Evolutionary conservation across 2,329 filamentous ascomycete genomes (phyloP).

Genomic region (Phoma sp.): DNA sequence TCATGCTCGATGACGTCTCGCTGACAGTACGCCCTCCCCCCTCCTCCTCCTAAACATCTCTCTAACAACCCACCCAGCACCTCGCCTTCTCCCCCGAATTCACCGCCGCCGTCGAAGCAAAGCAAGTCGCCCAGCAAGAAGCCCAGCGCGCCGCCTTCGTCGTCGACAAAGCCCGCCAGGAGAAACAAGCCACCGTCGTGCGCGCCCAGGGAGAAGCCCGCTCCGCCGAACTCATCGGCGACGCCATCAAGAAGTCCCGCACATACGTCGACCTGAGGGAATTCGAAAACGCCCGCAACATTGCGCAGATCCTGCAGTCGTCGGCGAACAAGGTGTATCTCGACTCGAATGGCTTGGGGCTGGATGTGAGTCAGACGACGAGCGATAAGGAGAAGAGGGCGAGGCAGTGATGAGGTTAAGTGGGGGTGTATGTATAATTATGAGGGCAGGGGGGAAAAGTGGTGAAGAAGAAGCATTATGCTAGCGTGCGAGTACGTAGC

Average conservation of each 20-base stretch:
- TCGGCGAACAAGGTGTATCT: conserved; percentile 93
- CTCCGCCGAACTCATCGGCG: conserved; percentile 96
- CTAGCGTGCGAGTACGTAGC: conserved; percentile 31
- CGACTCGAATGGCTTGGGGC: conserved; percentile 85
- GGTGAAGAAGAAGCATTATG: conserved; percentile 9
- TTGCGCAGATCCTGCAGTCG: conserved; percentile 89
- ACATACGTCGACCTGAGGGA: conserved; percentile 96
- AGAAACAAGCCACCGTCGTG: conserved; percentile 99
- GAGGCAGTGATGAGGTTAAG: conserved; percentile 20
- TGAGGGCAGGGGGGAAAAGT: conserved; percentile 17
- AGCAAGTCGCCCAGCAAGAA: conserved; percentile 82
- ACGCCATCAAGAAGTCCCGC: conserved; percentile 99
- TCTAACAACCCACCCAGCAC: conserved; percentile 56
- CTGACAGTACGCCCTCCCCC: conserved; percentile 73
- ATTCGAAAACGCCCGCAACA: conserved; percentile 92
- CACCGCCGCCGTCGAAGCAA: conserved; percentile 73
- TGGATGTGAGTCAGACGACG: conserved; percentile 73
- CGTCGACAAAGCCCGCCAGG: conserved; percentile 97
- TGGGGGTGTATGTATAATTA: conserved; percentile 36
- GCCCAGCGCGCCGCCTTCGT: conserved; percentile 96
- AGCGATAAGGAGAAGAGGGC: conserved; percentile 51
- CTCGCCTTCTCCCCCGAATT: conserved; percentile 74
- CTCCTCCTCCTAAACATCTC: not conserved
- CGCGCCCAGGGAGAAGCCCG: conserved; percentile 98
- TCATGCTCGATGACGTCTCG: conserved; percentile 95